Evolutionary conservation across 768 basidiomycete species (phyloP).

Genomic region (Naganishia vaughanmartiniae): DNA sequence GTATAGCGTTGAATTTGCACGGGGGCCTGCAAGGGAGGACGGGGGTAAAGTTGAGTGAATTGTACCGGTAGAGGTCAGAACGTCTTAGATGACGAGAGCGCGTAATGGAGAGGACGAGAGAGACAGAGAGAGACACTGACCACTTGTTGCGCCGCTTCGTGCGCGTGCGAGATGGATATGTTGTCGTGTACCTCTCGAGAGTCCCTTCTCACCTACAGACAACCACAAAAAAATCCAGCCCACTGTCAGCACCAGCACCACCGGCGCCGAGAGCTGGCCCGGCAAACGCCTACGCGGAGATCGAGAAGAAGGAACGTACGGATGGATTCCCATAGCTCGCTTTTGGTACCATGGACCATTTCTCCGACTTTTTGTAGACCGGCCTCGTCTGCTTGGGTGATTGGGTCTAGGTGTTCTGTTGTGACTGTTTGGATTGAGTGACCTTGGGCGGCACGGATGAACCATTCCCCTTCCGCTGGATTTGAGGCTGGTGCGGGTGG

Average conservation of each 20-base stretch:
- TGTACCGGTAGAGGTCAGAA: no score
- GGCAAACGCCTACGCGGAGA: no score
- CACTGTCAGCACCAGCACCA: no score
- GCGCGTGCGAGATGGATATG: conserved; percentile 91
- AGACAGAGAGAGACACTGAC: conserved; percentile 56
- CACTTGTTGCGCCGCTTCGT: conserved; percentile 66
- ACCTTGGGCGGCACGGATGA: conserved; percentile 50
- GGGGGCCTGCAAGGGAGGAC: conserved; percentile 65
- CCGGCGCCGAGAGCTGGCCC: no score
- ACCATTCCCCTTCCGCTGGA: conserved; percentile 36
- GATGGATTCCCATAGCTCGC: conserved; percentile 45
- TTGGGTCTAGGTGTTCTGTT: conserved; percentile 40
- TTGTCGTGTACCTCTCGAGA: conserved; percentile 81
- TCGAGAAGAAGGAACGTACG: conserved; percentile 36
- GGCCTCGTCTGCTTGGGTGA: conserved; percentile 55
- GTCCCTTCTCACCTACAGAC: conserved; percentile 64
- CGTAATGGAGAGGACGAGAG: no score
- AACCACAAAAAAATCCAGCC: no score
- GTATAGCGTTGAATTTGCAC: conserved; percentile 69
- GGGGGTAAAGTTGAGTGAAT: no score
- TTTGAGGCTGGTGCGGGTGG: not conserved
- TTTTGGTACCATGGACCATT: conserved; percentile 49
- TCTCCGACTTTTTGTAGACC: conserved; percentile 61
- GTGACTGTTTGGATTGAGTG: conserved; percentile 47
- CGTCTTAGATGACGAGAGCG: no score